Conservation (phyloP, 352 stramenopile genomes). For the Phytopythium boreale region DNA sequence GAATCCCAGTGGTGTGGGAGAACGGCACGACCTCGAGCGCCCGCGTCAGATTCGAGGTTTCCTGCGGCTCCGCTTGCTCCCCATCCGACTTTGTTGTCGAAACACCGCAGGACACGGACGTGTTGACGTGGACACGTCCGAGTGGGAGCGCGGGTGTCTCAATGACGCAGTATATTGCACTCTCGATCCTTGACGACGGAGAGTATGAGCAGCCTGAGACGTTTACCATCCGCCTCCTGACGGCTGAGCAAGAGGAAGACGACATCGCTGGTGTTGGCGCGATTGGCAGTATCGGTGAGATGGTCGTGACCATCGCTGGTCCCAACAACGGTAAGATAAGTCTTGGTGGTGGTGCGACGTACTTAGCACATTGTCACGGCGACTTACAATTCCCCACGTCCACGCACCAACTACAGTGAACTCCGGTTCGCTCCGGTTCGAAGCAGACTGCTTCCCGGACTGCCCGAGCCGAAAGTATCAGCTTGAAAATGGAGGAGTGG, state of each 20-base stretch:
- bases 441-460: constrained; percentile 62
- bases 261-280: constrained; percentile 23
- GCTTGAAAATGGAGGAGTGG: constrained; percentile 40
- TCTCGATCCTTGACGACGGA: constrained; percentile 42
- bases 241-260: constrained; percentile 20
- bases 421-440: constrained; percentile 53
- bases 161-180: constrained; percentile 34
- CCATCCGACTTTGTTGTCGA: constrained; percentile 40
- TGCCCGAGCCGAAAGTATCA: constrained; percentile 49
- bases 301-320: constrained; percentile 51
- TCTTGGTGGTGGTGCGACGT: too few relatives aligned
- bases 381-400: neutral
- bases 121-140: constrained; percentile 46
- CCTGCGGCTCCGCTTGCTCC: constrained; percentile 40
- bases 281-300: constrained; percentile 38
- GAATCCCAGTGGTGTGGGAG: constrained; percentile 58
- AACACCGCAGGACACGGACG: constrained; percentile 15
- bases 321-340: constrained; percentile 52
- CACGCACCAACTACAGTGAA: constrained; percentile 26
- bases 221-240: constrained; percentile 40
- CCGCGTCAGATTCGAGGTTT: constrained; percentile 39
- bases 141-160: constrained; percentile 12
- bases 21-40: constrained; percentile 45
- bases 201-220: constrained; percentile 51
- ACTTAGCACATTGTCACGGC: neutral